phyloP scores from a whole-genome alignment of 257 asterid species.

The Solanum verrucosum region DNA sequence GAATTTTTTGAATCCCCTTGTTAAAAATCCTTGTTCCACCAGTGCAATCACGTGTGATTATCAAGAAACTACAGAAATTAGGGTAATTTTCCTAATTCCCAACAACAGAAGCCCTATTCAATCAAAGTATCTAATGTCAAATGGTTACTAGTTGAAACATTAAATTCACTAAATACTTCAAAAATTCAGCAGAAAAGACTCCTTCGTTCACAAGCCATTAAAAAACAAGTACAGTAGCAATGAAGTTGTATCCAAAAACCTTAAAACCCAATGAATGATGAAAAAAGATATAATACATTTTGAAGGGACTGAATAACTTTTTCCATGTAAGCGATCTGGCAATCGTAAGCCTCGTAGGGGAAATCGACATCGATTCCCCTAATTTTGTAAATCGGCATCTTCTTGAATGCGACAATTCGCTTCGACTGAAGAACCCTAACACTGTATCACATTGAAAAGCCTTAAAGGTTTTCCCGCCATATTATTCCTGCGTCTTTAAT shows the following conservation, averaged over 20 bases:
- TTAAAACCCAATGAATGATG: not conserved
- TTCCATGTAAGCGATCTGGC: slow-evolving; percentile 95
- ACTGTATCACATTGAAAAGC: not conserved
- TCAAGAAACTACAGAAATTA: not conserved
- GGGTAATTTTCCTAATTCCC: not conserved
- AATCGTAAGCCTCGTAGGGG: slow-evolving; percentile 92
- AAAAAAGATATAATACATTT: not conserved
- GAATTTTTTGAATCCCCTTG: not conserved
- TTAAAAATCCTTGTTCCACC: not conserved
- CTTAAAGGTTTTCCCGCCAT: slow-evolving; percentile 20
- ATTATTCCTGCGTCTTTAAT: not conserved
- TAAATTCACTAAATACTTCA: not conserved
- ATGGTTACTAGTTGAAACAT: not conserved
- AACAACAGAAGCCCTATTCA: not conserved
- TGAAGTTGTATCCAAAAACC: not conserved
- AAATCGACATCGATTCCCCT: slow-evolving; percentile 92
- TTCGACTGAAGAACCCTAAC: slow-evolving; percentile 9
- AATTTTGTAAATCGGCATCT: slow-evolving; percentile 74
- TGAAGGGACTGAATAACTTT: slow-evolving; percentile 89
- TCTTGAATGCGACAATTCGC: not conserved
- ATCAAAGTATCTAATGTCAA: not conserved
- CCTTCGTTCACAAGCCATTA: too few species aligned
- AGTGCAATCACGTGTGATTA: not conserved
- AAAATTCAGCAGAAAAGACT: not conserved
- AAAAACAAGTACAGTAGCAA: too few species aligned